Evolutionary conservation across 352 stramenopile species (phyloP).

Genomic region (Elongisporangium senticosum): DNA sequence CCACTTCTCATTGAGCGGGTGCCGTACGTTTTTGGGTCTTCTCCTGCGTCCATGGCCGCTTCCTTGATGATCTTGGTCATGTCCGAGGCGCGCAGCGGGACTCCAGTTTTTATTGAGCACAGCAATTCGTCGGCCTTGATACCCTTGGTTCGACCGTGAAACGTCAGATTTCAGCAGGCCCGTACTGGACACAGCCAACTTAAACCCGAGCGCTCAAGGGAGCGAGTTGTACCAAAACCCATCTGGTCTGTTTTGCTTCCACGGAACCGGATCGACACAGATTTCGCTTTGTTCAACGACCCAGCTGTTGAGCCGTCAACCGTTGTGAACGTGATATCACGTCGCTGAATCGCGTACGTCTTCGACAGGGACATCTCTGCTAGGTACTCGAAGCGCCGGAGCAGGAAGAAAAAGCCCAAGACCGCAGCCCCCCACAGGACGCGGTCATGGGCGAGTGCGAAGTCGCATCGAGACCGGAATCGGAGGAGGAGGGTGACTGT

Average conservation of each 20-base stretch:
- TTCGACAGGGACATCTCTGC: conserved; percentile 2
- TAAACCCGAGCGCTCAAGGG: conserved; percentile 2
- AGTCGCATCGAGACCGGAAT: conserved; percentile 1
- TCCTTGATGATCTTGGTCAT: conserved; percentile 5
- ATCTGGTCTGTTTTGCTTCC: conserved; percentile 7
- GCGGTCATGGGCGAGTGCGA: conserved; percentile 9
- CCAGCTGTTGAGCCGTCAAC: not conserved
- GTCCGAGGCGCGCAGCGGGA: not conserved
- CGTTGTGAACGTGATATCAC: conserved; percentile 2
- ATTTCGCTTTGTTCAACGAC: not conserved
- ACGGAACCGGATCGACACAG: conserved; percentile 4
- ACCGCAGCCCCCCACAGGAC: conserved; percentile 12
- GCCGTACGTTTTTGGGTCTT: not conserved
- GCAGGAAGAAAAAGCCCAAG: conserved; percentile 14
- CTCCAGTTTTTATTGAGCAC: not conserved
- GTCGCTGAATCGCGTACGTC: conserved; percentile 1
- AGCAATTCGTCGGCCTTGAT: not conserved
- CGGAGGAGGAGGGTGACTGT: not conserved
- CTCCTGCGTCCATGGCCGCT: not conserved
- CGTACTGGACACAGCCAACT: conserved; percentile 9
- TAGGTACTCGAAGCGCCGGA: conserved; percentile 8
- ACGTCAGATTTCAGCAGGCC: conserved; percentile 3
- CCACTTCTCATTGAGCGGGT: conserved; percentile 12
- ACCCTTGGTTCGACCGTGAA: not conserved
- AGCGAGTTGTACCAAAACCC: not conserved